Base-by-base conservation (phyloP, 192 early-diverging fungal species). In the Gaertneriomyces sp. region DNA sequence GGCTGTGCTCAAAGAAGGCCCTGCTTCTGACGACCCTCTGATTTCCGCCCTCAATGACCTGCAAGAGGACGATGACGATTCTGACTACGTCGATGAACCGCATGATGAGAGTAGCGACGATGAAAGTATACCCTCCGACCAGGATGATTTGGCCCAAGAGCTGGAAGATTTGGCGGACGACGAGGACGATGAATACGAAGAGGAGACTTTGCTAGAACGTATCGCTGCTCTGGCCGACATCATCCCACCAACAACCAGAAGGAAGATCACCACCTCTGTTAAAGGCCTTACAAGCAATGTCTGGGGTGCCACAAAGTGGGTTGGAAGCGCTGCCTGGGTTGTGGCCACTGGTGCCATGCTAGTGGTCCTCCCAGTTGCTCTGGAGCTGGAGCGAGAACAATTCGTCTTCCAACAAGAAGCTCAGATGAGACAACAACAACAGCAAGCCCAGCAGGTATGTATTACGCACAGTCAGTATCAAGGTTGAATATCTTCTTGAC, bases 291-390 rank as follows among this genome's bases (percentile, higher is more conserved):
- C 42, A 19, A 14, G 54, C 16, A 76, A 74, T 45, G 79, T 77
- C 46, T 87, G 83, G 80, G 81, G 87, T 38, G 79, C 83, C 42
- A 76, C 82, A 39, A 77, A 79, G 16, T 80, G 91, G 72, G 79
- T 87, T 17, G 93, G 93, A 33, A 93, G 91, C 75, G 84, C 85
- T 17, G 83, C 88, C 42, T 97, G 94, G 94, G 87, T 97, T 9
- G 71, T 95, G 17, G 90, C 92, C 33, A 97, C 93, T 17, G 86
- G 83, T 45, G 92, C 90, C 19, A 69, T 94, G 62, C 76, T 97
- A 4, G 74, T 97, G 10, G 83, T 90, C 51, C 74, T 95, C 63
- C 94, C 94, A 44, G 79, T 97, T 45, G 90, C 90, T 8, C 74
- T 92, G 52, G 94, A 95, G 72, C 75, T 91, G 19, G 93, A 94